Percentiles rank a stretch among this genome's conserved stretches.
phyloP scores from a whole-genome alignment of 306 rosid species.

The Amphicarpaea edgeworthii region DNA sequence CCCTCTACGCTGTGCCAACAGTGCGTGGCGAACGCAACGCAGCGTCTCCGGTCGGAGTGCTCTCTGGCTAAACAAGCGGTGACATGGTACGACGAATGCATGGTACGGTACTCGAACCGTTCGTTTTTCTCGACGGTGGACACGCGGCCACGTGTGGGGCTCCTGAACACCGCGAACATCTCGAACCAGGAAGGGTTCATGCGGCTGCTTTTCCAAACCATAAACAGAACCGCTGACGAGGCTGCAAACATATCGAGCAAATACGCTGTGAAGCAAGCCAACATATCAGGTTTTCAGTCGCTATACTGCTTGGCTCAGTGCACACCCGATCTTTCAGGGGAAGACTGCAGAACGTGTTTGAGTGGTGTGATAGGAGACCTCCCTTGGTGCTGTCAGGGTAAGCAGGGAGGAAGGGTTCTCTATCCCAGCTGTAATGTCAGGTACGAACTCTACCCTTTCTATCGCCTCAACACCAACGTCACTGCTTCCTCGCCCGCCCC shows the following conservation, averaged over 20 bases:
- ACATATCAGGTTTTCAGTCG: constrained; percentile 28
- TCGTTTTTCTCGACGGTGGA: constrained; percentile 39
- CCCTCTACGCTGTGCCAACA: constrained; percentile 7
- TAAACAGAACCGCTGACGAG: constrained; percentile 37
- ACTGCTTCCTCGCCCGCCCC: background rate
- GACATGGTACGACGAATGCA: constrained; percentile 50
- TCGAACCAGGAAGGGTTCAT: constrained; percentile 36
- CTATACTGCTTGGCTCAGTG: constrained; percentile 50
- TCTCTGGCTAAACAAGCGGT: constrained; percentile 19
- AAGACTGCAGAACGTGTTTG: constrained; percentile 41
- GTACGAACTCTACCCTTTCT: constrained; percentile 51
- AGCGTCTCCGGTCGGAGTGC: background rate
- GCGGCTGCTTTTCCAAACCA: constrained; percentile 17
- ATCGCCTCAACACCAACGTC: background rate
- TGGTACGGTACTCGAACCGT: constrained; percentile 41
- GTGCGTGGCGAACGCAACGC: constrained; percentile 44
- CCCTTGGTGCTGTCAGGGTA: constrained; percentile 43
- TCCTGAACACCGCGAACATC: constrained; percentile 33
- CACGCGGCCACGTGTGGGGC: constrained; percentile 35
- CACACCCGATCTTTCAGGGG: constrained; percentile 35
- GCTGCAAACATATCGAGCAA: constrained; percentile 27
- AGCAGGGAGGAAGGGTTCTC: constrained; percentile 43
- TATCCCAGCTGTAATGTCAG: constrained; percentile 47
- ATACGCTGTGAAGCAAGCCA: constrained; percentile 29
- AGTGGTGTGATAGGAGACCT: constrained; percentile 31